Evolutionary conservation across 1,139 yeast species (phyloP), one percentile per base, ranked within the genome.

Genomic region (Taphrina wiesneri): DNA sequence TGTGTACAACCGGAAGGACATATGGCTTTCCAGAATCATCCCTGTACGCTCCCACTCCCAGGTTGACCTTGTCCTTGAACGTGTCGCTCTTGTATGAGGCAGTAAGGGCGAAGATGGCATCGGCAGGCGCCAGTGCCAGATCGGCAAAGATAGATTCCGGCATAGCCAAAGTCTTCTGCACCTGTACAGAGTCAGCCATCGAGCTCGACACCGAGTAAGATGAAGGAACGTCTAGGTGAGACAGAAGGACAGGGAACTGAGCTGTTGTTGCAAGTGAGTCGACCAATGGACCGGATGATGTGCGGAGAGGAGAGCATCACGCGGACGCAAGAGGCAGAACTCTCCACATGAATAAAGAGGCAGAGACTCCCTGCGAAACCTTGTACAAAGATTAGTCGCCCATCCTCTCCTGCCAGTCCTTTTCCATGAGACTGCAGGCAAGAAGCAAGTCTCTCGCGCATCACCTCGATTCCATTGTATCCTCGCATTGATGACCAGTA

Each of bases 1-100:
- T 78, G 71, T 80, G 83, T 13, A 92, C 96, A 3, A 93, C 86
- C 3, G 96, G 96, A 66, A 92, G 82, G 53, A 92, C 86, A 86
- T 95, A 89, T 30, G 97, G 97, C 75, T 86, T 83, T 52, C 97
- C 98, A 63, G 77, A 72, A 72, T 85, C 83, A 75, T 90, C 96
- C 76, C 97, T 84, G 78, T 92, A 92, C 39, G 97, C 97, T 64
- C 98, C 98, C 66, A 92, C 92, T 25, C 72, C 70, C 59, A 71
- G 67, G 65, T 92, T 96, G 70, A 92, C 91, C 80, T 92, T 93
- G 68, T 67, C 61, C 34, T 57, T 62, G 32, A 45, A 61, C 13
- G 46, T 19, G 71, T 84, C 73, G 74, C 92, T 83, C 67, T 79
- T 78, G 78, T 79, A 88, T 69, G 85, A 83, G 71, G 91, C 93